Base-by-base conservation (phyloP, 192 early-diverging fungal species). In the Backusella morwellensis region DNA sequence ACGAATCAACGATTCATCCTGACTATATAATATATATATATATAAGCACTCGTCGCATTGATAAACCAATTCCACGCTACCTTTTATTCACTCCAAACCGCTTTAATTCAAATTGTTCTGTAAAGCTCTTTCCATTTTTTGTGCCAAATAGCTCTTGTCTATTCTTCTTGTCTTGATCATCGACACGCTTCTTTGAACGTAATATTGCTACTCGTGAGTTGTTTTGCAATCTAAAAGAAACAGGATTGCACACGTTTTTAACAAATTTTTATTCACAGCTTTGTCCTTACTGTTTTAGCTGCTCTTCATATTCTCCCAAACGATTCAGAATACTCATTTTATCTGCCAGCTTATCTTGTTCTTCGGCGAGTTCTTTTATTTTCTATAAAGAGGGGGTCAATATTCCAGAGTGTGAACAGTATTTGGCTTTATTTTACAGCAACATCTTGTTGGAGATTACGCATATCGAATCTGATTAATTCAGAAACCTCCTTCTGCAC, bases 151-250 rank as follows among this genome's bases (percentile, higher is more conserved):
- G 44, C 9, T 73, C 74, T 54, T 86, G 77, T 32, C 89, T 76
- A 52, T 88, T 83, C 59, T 66, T 73, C 47, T 82, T 84, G 14
- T 88, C 83, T 32, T 84, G 75, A 8, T 75, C 75, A 21, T 87
- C 87, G 3, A 89, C 77, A 12, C 85, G 81, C 38, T 86, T 84
- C 70, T 88, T 88, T 7, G 89, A 86, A 32, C 67, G 80, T 40
- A 90, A 66, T 50, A 88, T 85, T 1, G 90, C 83, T 32, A 83
- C 77, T 41, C 88, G 79, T 52, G 87, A 76, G 21, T 78, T 69
- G 32, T 74, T 75, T 68, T 90, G 89, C 47, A 90, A 81, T 35
- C 88, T 91, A 72, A 21, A 56, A 59, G 8, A 56, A 21, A 3
- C 19, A 9, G 7, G 7, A 3, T 56, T 56, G 23, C 32, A 0